Evolutionary conservation across 331 rosid genomes (phyloP).

Genomic region (Malus hybrid): DNA sequence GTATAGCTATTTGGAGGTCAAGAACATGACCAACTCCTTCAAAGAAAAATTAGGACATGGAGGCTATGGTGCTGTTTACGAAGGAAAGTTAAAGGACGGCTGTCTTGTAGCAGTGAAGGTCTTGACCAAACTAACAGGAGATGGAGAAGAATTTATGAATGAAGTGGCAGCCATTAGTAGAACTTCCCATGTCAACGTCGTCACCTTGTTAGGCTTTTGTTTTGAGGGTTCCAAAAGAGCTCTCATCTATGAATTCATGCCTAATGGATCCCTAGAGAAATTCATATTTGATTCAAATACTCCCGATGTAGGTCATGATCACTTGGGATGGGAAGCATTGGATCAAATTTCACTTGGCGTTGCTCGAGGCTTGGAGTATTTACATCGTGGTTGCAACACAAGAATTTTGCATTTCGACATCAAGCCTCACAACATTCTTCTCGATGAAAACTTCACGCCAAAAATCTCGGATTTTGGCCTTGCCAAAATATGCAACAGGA

Average conservation of each 20-base stretch:
- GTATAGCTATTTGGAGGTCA: conserved; percentile 1
- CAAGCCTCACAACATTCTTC: conserved; percentile 54
- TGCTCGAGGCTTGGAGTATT: conserved; percentile 33
- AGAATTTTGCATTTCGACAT: conserved; percentile 50
- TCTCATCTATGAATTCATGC: conserved; percentile 21
- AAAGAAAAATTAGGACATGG: too few relatives aligned
- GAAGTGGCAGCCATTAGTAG: conserved; percentile 23
- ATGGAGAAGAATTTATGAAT: conserved; percentile 24
- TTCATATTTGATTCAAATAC: conserved; percentile 3
- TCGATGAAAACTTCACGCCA: conserved; percentile 27
- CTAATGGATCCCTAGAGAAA: conserved; percentile 33
- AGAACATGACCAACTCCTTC: conserved; percentile 6
- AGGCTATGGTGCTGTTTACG: too few relatives aligned
- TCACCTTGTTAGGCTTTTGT: conserved; percentile 22
- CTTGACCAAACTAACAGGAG: conserved; percentile 2
- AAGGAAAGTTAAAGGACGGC: too few relatives aligned
- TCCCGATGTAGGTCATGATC: background rate
- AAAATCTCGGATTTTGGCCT: conserved; percentile 47
- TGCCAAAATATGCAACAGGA: conserved; percentile 33
- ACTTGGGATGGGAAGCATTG: conserved; percentile 13
- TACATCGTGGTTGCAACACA: conserved; percentile 27
- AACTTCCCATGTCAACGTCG: conserved; percentile 34
- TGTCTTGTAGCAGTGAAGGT: conserved; percentile 8
- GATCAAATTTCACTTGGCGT: conserved; percentile 31
- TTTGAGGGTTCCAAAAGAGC: conserved; percentile 25